Base-by-base conservation (phyloP, 2,329 filamentous ascomycete genomes). In the Scleromitrula shiraiana region DNA sequence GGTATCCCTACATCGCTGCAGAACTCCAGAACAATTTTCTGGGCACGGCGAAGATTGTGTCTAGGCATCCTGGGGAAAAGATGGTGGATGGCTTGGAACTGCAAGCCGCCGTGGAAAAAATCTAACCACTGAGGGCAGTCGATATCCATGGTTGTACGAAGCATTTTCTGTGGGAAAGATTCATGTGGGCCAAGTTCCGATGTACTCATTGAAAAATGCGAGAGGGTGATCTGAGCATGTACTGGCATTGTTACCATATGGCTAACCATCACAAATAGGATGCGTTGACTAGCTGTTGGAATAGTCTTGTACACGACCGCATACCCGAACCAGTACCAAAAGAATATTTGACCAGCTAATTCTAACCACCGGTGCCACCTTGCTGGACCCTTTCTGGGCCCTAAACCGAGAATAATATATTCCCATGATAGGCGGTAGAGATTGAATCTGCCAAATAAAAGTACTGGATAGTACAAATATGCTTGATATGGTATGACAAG, bases 181-280 rank as follows among this genome's bases (percentile, higher is more conserved):
- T 95, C 89, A 43, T 82, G 74, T 1, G 85, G 80, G 0, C 90
- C 90, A 10, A 95, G 73, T 59, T 95, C 88, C 9, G 86, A 77
- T 0, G 89, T 95, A 58, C 86, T 91, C 89, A 95, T 95, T 56
- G 87, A 87, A 66, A 94, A 95, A 67, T 95, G 89, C 2, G 86
- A 93, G 15, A 95, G 76, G 0, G 88, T 94, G 64, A 95, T 95
- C 65, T 95, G 89, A 9, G 91, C 77, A 64, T 95, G 89, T 42
- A 95, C 70, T 2, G 88, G 84, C 66, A 86, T 85, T 6, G 87
- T 87, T 22, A 88, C 75, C 62, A 88, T 77, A 63, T 95, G 88
- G 61, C 85, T 90, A 61, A 93, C 68, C 64, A 94, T 71, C 59
- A 95, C 70, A 64, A 88, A 95, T 40, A 77, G 68, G 46, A 93